A percentile compares a stretch with the other conserved stretches of the same genome.
Evolutionary conservation across 139 green algal species (phyloP).

Genomic region (Chlamydomonas applanata): DNA sequence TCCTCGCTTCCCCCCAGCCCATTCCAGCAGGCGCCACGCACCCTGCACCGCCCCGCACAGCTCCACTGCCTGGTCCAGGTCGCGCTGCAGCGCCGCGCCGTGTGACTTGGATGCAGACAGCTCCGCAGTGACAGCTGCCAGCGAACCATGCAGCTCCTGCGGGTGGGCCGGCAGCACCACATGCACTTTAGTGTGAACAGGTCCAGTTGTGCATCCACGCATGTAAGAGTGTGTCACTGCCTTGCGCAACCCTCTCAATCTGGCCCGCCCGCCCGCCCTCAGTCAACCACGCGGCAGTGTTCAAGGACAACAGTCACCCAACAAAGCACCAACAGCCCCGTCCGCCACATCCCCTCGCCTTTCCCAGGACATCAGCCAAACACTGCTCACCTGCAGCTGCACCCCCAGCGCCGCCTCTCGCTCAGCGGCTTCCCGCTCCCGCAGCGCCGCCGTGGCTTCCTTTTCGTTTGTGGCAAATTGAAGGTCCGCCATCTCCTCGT

Average conservation of each 20-base stretch:
- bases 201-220: no score
- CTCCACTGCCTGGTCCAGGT: constrained; percentile 22
- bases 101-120: background rate
- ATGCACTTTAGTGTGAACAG: no score
- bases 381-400: constrained; percentile 3
- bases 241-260: no score
- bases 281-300: no score
- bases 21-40: no score
- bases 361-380: background rate
- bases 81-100: constrained; percentile 5
- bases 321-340: background rate
- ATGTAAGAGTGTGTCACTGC: no score
- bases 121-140: background rate
- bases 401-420: background rate
- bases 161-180: background rate
- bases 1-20: no score
- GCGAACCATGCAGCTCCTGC: background rate
- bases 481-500: constrained; percentile 42
- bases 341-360: background rate
- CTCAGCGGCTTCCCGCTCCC: constrained; percentile 8
- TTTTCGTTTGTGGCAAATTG: constrained; percentile 36
- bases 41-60: constrained; percentile 18
- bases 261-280: background rate
- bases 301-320: background rate
- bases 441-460: constrained; percentile 7